A percentile compares a stretch with the other conserved stretches of the same genome.
phyloP scores from a whole-genome alignment of 352 stramenopile genomes.

The Phytophthora sansomeana region DNA sequence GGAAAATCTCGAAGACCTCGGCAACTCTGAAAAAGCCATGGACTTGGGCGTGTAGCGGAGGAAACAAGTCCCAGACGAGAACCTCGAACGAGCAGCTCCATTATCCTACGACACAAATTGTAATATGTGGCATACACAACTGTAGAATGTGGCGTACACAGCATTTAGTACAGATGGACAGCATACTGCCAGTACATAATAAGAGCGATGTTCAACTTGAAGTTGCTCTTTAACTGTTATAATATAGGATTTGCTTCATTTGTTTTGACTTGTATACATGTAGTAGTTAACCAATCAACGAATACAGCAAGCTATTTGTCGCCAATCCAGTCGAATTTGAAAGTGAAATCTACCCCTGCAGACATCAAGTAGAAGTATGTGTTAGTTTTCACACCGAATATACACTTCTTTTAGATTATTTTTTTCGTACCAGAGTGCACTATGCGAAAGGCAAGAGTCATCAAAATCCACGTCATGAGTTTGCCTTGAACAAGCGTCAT shows the following conservation, averaged over 20 bases:
- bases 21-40: conserved; percentile 15
- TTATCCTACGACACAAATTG: conserved; percentile 1
- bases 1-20: conserved; percentile 64
- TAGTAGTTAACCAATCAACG: too few species aligned
- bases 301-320: background rate
- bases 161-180: background rate
- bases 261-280: too few species aligned
- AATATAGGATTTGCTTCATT: too few species aligned
- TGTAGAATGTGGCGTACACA: background rate
- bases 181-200: background rate
- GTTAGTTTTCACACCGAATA: background rate
- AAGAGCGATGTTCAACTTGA: background rate
- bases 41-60: background rate
- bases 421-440: background rate
- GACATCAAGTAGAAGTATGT: background rate
- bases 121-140: background rate
- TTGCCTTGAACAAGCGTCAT: background rate
- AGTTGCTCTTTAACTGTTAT: background rate
- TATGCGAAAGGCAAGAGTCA: background rate
- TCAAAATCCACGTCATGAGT: background rate
- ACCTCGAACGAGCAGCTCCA: conserved; percentile 27
- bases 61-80: conserved; percentile 1
- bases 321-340: background rate
- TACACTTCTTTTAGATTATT: background rate
- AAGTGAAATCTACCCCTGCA: background rate